Percentiles rank a stretch among this genome's conserved stretches.
These are phyloP conservation scores for Colletotrichum echinochloae DNA, from an alignment of 2,329 filamentous ascomycete genomes.

Conservation along the genomic window DNA sequence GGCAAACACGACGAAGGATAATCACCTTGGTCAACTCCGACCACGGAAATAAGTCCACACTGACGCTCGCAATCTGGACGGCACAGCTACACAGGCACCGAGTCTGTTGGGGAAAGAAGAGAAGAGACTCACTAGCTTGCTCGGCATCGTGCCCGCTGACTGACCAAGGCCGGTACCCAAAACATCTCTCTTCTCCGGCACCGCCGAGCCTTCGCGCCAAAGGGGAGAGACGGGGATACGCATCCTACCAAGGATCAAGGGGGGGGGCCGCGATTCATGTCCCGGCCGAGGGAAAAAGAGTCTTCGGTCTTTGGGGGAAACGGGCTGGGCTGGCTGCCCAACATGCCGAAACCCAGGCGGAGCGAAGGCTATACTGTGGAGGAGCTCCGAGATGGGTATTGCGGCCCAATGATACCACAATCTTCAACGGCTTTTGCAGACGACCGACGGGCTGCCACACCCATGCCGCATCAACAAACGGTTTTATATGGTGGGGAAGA, in stretches of 20 bases:
- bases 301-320: too few species aligned
- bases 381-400: background rate
- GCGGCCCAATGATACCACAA: background rate
- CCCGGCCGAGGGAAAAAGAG: too few species aligned
- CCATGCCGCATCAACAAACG: background rate
- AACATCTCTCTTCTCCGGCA: background rate
- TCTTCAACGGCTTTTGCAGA: background rate
- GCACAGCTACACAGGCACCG: background rate
- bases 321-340: too few species aligned
- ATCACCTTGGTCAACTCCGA: too few species aligned
- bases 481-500: background rate
- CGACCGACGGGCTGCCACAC: background rate
- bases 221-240: background rate
- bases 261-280: too few species aligned
- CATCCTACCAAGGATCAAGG: background rate
- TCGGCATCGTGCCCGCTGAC: background rate
- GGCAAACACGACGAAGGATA: background rate
- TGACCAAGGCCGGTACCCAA: background rate
- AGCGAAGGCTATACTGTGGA: slow-evolving; percentile 1
- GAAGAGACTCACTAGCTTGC: too few species aligned
- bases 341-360: too few species aligned
- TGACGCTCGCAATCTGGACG: background rate
- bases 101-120: background rate
- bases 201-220: background rate
- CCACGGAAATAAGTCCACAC: background rate